Percentiles rank a stretch among this genome's conserved stretches.
phyloP scores from a whole-genome alignment of 331 rosid species.

The Cydonia oblonga region DNA sequence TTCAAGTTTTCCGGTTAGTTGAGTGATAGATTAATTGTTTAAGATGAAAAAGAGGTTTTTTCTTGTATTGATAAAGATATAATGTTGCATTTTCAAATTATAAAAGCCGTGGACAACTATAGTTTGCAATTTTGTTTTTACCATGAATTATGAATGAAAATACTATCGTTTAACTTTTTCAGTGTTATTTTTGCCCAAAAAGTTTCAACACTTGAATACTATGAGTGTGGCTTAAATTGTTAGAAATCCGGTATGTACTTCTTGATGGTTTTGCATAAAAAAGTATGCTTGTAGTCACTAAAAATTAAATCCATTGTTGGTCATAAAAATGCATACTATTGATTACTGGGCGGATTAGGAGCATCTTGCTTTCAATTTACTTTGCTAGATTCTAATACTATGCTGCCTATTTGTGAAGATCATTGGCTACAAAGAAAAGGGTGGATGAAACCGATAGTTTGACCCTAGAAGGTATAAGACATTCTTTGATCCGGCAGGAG shows the following conservation, averaged over 20 bases:
- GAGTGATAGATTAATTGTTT: neutral
- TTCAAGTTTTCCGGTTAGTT: neutral
- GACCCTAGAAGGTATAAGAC: constrained; percentile 64
- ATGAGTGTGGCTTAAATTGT: neutral
- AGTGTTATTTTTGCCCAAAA: too few species aligned
- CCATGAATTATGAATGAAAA: too few species aligned
- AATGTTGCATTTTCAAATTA: too few species aligned
- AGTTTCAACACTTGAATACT: too few species aligned
- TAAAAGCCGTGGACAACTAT: too few species aligned
- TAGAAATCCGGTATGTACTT: neutral
- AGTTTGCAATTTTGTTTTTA: too few species aligned
- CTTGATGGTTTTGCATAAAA: neutral
- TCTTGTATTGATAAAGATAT: too few species aligned
- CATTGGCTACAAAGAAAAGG: constrained; percentile 43
- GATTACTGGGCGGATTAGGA: neutral
- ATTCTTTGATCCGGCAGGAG: constrained; percentile 74
- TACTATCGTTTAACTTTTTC: neutral
- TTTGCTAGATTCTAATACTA: constrained; percentile 4
- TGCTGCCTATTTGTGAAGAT: constrained; percentile 29
- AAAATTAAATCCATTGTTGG: neutral
- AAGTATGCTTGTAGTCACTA: neutral
- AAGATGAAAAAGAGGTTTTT: too few species aligned
- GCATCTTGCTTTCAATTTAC: neutral
- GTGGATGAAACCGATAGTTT: constrained; percentile 62
- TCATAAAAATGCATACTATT: neutral